phyloP scores from a whole-genome alignment of 2,329 filamentous ascomycete genomes.

The Fusarium sp. region DNA sequence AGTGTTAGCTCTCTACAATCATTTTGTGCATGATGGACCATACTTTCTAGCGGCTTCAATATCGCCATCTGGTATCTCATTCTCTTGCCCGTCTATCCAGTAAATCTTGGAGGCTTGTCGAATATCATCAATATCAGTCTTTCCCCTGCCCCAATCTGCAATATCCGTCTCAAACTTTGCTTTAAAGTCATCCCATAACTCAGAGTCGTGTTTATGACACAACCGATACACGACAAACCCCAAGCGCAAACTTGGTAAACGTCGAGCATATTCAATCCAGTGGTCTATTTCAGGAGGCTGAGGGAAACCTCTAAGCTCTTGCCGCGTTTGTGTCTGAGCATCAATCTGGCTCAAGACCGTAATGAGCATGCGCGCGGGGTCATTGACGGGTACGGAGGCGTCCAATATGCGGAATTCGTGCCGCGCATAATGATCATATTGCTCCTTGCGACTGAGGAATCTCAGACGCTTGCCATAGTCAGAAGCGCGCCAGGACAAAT shows the following conservation, averaged over 20 bases:
- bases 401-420: neutral
- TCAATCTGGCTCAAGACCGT: slow-evolving; percentile 14
- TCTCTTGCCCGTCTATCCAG: slow-evolving; percentile 45
- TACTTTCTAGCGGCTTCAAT: slow-evolving; percentile 45
- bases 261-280: slow-evolving; percentile 32
- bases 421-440: neutral
- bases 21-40: neutral
- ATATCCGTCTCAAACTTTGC: slow-evolving; percentile 47
- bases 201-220: slow-evolving; percentile 36
- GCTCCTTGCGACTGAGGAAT: slow-evolving; percentile 19
- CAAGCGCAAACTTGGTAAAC: accelerated
- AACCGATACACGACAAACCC: slow-evolving; percentile 43
- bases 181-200: slow-evolving; percentile 48
- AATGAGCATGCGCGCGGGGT: slow-evolving; percentile 19
- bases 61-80: slow-evolving; percentile 34
- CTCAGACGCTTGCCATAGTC: slow-evolving; percentile 22
- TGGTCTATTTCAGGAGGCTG: neutral
- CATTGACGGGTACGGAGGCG: neutral
- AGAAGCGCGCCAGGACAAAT: neutral
- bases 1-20: neutral
- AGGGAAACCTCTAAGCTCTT: slow-evolving; percentile 25
- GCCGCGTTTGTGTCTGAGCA: slow-evolving; percentile 21
- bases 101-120: slow-evolving; percentile 37
- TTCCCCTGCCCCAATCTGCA: slow-evolving; percentile 46
- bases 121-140: slow-evolving; percentile 17